These are phyloP conservation scores for Hypoxylon perforatum DNA, from an alignment of 495 filamentous ascomycete genomes.

Conservation along the genomic window DNA sequence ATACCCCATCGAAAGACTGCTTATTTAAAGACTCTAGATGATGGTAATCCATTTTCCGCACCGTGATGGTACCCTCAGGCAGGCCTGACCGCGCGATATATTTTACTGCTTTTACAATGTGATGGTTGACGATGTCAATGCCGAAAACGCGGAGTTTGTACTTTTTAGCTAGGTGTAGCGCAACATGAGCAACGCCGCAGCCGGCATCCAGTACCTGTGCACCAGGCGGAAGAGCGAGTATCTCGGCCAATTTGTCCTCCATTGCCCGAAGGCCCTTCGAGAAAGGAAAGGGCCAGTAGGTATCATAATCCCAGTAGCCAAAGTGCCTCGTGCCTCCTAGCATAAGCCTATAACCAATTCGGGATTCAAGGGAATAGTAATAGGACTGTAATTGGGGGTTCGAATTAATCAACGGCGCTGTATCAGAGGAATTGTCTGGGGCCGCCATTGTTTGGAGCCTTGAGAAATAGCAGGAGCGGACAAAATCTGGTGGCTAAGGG, in stretches of 20 bases:
- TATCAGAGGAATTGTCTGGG: too few species aligned
- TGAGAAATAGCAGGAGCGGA: too few species aligned
- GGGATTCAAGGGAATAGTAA: slow-evolving; percentile 60
- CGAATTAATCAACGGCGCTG: slow-evolving; percentile 46
- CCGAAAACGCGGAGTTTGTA: slow-evolving; percentile 54
- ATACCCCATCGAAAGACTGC: slow-evolving; percentile 62
- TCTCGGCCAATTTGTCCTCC: slow-evolving; percentile 60
- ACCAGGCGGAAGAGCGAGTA: slow-evolving; percentile 50
- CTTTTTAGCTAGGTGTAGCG: slow-evolving; percentile 55
- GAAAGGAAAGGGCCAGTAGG: slow-evolving; percentile 64
- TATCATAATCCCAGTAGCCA: slow-evolving; percentile 59
- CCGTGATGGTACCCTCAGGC: slow-evolving; percentile 48
- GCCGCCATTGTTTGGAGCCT: too few species aligned
- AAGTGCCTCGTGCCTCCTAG: slow-evolving; percentile 64
- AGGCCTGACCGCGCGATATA: slow-evolving; percentile 51
- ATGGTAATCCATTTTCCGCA: slow-evolving; percentile 64
- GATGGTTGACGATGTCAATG: slow-evolving; percentile 65
- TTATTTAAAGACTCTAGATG: slow-evolving; percentile 54
- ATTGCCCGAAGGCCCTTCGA: slow-evolving; percentile 54
- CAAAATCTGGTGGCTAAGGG: too few species aligned
- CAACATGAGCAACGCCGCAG: slow-evolving; percentile 63
- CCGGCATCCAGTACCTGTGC: slow-evolving; percentile 63
- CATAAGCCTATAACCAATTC: slow-evolving; percentile 61
- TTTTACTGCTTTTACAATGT: slow-evolving; percentile 60
- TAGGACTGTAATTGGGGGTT: slow-evolving; percentile 55